These are phyloP conservation scores for Ophiostoma sp. DNA, from an alignment of 2,329 filamentous ascomycete species.

Conservation along the genomic window DNA sequence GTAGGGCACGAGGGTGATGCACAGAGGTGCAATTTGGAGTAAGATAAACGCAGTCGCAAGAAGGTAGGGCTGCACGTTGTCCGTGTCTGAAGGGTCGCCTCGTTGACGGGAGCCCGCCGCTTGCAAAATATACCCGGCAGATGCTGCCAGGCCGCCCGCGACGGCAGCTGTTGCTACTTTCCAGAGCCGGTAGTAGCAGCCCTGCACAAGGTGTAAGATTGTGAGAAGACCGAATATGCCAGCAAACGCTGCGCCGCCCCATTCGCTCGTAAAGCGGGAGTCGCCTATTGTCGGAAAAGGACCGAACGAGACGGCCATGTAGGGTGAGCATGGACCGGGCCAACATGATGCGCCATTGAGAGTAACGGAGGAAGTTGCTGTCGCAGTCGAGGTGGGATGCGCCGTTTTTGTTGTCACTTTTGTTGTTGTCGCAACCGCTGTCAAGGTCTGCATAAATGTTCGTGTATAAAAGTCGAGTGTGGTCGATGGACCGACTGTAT, in stretches of 20 bases:
- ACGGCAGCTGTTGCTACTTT: neutral
- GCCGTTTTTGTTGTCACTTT: neutral
- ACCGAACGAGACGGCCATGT: conserved; percentile 3
- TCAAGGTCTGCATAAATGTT: neutral
- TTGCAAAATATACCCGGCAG: neutral
- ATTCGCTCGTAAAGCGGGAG: neutral
- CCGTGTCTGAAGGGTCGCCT: no score
- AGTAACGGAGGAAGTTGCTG: neutral
- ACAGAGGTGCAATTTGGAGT: neutral
- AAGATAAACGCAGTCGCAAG: neutral
- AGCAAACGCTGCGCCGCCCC: conserved; percentile 16
- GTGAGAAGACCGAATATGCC: neutral
- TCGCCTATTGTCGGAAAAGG: neutral
- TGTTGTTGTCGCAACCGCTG: neutral
- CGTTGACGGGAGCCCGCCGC: neutral
- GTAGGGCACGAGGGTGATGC: neutral
- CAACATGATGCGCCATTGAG: neutral
- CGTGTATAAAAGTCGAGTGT: no score
- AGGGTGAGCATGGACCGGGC: neutral
- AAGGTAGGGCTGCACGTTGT: neutral
- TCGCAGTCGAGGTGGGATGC: neutral
- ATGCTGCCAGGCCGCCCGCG: neutral
- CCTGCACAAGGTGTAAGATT: neutral
- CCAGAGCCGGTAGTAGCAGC: conserved; percentile 9
- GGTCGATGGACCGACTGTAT: neutral